Evolutionary conservation across 306 rosid genomes (phyloP).

Genomic region (Luffa aegyptiaca): DNA sequence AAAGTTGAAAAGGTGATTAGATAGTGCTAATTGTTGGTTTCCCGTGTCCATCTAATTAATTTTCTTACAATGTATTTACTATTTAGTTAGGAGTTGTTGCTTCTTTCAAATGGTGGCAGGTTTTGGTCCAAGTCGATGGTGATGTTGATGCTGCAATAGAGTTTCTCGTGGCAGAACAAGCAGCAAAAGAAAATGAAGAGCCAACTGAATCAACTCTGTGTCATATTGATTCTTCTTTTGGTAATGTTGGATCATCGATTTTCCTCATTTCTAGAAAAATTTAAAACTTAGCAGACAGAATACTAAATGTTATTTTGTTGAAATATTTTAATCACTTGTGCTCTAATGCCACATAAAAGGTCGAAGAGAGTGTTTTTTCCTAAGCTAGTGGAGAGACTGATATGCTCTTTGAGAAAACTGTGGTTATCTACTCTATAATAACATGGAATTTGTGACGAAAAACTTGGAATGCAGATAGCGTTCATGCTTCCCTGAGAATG

Average conservation of each 20-base stretch:
- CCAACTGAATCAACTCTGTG: constrained; percentile 29
- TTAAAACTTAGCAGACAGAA: not conserved
- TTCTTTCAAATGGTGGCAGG: constrained; percentile 26
- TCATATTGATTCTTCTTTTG: constrained; percentile 27
- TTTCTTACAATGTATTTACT: constrained; percentile 10
- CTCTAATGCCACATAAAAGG: not conserved
- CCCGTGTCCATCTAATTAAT: constrained; percentile 8
- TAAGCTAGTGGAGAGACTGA: not conserved
- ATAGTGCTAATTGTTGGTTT: not conserved
- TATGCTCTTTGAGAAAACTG: not conserved
- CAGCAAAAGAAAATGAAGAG: constrained; percentile 34
- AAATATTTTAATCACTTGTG: not conserved
- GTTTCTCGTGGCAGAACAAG: constrained; percentile 70
- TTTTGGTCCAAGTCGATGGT: constrained; percentile 54
- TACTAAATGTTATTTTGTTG: not conserved
- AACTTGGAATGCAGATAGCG: not conserved
- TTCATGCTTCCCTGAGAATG: not conserved
- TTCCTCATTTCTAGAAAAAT: constrained; percentile 15
- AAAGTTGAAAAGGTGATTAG: constrained; percentile 52
- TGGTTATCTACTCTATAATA: not conserved
- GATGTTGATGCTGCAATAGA: constrained; percentile 71
- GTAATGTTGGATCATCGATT: constrained; percentile 31
- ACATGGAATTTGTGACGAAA: not conserved
- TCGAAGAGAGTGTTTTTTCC: not conserved
- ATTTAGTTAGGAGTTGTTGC: constrained; percentile 11